Evolutionary conservation across 2,329 filamentous ascomycete species (phyloP).

Genomic region (Pseudocercospora fijiensis): DNA sequence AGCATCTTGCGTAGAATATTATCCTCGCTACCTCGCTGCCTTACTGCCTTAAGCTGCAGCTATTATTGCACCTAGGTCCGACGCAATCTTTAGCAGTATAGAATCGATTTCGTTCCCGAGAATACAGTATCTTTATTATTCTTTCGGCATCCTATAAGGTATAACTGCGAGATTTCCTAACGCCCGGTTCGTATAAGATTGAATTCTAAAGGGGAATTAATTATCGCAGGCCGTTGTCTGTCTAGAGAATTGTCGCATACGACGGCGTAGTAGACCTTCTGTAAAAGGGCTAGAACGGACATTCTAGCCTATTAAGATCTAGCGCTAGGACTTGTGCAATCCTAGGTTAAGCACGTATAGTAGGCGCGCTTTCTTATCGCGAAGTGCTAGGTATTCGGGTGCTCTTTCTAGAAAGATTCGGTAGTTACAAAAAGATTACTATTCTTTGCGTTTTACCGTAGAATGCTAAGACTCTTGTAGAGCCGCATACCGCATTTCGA

Average conservation of each 20-base stretch:
- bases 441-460: too few relatives aligned
- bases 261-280: too few relatives aligned
- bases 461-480: too few relatives aligned
- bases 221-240: not conserved
- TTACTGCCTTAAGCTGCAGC: not conserved
- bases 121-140: not conserved
- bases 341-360: not conserved
- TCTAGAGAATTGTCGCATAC: not conserved
- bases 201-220: not conserved
- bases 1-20: not conserved
- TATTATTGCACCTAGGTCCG: too few relatives aligned
- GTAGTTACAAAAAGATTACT: not conserved
- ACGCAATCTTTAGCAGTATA: not conserved
- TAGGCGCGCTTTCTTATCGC: not conserved
- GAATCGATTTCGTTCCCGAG: not conserved
- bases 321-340: not conserved
- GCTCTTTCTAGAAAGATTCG: not conserved
- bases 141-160: not conserved
- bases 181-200: too few relatives aligned
- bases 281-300: too few relatives aligned
- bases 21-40: not conserved
- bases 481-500: too few relatives aligned
- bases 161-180: not conserved
- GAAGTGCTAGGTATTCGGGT: not conserved
- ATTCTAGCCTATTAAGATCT: too few relatives aligned